These are phyloP conservation scores for Cordyceps fumosorosea DNA, from an alignment of 2,329 filamentous ascomycete species.

Conservation along the genomic window DNA sequence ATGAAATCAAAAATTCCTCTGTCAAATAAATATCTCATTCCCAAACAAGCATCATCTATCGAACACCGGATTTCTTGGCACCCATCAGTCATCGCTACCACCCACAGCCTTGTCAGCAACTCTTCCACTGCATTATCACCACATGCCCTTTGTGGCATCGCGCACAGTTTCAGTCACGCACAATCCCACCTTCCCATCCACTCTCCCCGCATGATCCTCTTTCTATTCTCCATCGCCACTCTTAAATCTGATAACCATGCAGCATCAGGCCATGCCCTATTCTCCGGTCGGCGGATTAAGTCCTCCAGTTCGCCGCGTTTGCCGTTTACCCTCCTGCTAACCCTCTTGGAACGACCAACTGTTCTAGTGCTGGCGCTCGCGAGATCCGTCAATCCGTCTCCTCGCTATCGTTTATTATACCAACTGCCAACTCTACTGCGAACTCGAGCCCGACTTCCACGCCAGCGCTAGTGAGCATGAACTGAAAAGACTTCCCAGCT, in stretches of 20 bases:
- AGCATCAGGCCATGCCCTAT: neutral
- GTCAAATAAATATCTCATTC: no score
- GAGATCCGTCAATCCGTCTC: neutral
- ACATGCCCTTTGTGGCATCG: slow-evolving; percentile 1
- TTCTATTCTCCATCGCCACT: neutral
- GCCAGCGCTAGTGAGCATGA: neutral
- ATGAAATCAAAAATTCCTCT: no score
- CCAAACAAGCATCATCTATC: no score
- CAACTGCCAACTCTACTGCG: neutral
- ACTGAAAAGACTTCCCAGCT: neutral
- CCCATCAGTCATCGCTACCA: neutral
- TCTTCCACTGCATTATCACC: neutral
- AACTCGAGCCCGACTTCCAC: neutral
- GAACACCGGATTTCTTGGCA: no score
- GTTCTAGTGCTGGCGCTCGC: neutral
- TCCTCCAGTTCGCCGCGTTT: neutral
- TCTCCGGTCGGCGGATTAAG: neutral
- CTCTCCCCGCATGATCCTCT: neutral
- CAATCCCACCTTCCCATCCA: neutral
- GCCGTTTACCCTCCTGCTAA: neutral
- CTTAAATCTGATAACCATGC: neutral
- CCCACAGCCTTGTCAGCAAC: neutral
- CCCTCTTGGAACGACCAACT: neutral
- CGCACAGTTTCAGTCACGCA: neutral
- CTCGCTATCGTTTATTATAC: neutral